Evolutionary conservation across 768 basidiomycete genomes (phyloP), one percentile per base, ranked within the genome.

Genomic region (Pleurotus djamor): DNA sequence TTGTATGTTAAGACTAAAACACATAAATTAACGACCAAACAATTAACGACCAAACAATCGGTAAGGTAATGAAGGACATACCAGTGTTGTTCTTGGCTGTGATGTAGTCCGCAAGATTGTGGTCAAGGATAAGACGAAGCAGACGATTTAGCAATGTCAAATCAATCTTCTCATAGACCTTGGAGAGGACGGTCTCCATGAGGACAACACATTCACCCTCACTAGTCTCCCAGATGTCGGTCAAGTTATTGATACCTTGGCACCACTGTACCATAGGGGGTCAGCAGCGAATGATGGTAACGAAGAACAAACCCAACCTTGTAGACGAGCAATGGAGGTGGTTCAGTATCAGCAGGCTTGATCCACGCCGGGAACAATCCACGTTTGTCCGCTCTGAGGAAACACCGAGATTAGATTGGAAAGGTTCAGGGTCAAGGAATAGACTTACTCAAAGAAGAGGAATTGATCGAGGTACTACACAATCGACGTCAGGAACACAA

Each of bases 81-180:
- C 84, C 83, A 0, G 92, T 95, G 73, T 98, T 98, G 79, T 98
- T 98, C 85, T 98, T 98, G 16, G 95, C 92, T 3, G 97, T 99
- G 69, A 98, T 98, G 72, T 99, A 99, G 68, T 98, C 96, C 17
- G 97, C 97, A 78, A 99, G 71, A 71, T 99, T 99, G 81, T 98
- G 97, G 67, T 99, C 97, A 64, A 98, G 83, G 67, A 99, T 98
- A 38, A 98, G 85, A 58, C 97, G 93, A 45, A 98, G 83, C 3
- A 99, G 82, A 66, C 96, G 92, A 73, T 98, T 97, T 67, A 99
- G 85, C 43, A 98, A 79, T 0, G 97, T 99, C 65, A 99, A 72
- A 69, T 99, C 97, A 64, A 99, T 91, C 84, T 99, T 98, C 82
- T 98, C 97, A 72, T 98, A 98, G 16, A 98, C 97, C 75, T 97